phyloP scores from a whole-genome alignment of 306 rosid genomes.

The Notholithocarpus densiflorus region DNA sequence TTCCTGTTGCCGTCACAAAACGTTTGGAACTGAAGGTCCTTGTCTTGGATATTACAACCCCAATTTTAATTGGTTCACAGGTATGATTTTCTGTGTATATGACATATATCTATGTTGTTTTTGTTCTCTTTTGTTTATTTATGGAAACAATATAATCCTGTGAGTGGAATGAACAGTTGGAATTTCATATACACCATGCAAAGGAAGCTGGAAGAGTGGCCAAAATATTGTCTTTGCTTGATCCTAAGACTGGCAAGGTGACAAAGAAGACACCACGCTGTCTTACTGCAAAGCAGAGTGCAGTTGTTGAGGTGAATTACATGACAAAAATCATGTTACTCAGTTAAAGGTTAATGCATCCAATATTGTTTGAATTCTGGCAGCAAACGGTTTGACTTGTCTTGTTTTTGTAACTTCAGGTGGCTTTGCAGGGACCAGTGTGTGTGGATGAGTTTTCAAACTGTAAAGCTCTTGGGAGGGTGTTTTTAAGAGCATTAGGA shows the following conservation, averaged over 20 bases:
- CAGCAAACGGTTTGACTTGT: conserved; percentile 1
- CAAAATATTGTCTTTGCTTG: conserved; percentile 63
- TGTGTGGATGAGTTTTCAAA: conserved; percentile 73
- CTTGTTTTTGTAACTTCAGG: conserved; percentile 47
- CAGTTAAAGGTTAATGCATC: background rate
- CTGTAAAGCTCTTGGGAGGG: conserved; percentile 82
- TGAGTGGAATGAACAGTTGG: conserved; percentile 56
- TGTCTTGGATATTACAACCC: conserved; percentile 74
- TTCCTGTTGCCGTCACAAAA: conserved; percentile 68
- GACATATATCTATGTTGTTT: conserved; percentile 1
- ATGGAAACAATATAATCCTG: conserved; percentile 5
- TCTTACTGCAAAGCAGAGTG: conserved; percentile 82
- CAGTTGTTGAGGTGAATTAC: conserved; percentile 76
- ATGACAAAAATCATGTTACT: background rate
- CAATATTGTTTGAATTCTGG: background rate
- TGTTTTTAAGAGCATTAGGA: conserved; percentile 73
- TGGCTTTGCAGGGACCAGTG: conserved; percentile 59
- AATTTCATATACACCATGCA: conserved; percentile 82
- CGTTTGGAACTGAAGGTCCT: conserved; percentile 86
- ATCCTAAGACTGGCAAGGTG: conserved; percentile 85
- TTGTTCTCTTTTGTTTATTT: background rate
- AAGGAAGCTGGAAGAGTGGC: conserved; percentile 83
- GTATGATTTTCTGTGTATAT: conserved; percentile 30
- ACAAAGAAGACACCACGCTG: conserved; percentile 81
- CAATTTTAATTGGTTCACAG: conserved; percentile 84